Conservation (phyloP, 2,329 filamentous ascomycete species). For the Xylaria multiplex region DNA sequence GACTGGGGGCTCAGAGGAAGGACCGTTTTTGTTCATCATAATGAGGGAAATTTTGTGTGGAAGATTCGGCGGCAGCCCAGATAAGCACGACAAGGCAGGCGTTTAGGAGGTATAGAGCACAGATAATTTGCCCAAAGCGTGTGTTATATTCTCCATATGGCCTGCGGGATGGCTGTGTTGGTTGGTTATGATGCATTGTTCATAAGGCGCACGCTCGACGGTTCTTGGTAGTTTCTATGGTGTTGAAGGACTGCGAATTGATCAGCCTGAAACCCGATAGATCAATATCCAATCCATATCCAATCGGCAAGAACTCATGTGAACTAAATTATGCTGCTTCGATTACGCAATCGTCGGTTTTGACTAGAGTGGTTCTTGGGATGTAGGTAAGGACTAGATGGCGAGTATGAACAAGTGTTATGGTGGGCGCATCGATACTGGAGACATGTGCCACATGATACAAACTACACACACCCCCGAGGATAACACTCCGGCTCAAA, state of each 20-base stretch:
- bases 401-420: too few relatives aligned
- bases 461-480: not conserved
- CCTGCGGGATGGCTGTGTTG: not conserved
- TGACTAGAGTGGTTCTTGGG: not conserved
- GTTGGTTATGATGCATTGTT: not conserved
- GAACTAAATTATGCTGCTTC: not conserved
- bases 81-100: slow-evolving; percentile 5
- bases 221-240: not conserved
- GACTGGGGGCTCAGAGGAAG: not conserved
- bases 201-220: not conserved
- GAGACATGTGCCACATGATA: not conserved
- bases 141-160: not conserved
- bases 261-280: not conserved
- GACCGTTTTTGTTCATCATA: not conserved
- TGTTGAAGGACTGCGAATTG: too few relatives aligned
- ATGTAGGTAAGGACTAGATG: not conserved
- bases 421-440: too few relatives aligned
- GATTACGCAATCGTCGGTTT: not conserved
- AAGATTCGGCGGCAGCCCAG: not conserved
- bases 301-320: not conserved
- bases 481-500: not conserved
- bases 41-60: not conserved
- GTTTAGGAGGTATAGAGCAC: slow-evolving; percentile 7
- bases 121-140: not conserved
- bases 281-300: not conserved